Evolutionary conservation across 495 filamentous ascomycete genomes (phyloP).

Genomic region (Penicillium crystallinum): DNA sequence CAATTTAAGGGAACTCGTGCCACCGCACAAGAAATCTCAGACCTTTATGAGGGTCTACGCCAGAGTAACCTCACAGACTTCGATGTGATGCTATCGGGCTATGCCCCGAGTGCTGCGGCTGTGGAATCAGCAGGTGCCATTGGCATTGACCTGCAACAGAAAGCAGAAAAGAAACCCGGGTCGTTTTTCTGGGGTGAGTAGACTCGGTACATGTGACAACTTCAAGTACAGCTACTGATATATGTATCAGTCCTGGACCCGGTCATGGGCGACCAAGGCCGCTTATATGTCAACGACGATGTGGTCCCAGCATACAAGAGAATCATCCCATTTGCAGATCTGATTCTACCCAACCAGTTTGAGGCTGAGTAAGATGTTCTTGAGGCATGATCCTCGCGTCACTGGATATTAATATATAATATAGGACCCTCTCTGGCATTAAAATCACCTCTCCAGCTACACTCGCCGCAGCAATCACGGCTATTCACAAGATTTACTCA

Average conservation of each 20-base stretch:
- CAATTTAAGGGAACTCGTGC: conserved; percentile 79
- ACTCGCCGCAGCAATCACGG: conserved; percentile 66
- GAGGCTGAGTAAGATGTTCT: conserved; percentile 74
- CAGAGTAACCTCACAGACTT: conserved; percentile 79
- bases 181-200: conserved; percentile 82
- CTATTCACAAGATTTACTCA: conserved; percentile 68
- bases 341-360: conserved; percentile 95
- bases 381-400: neutral
- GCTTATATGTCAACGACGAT: conserved; percentile 81
- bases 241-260: conserved; percentile 70
- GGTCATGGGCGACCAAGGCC: conserved; percentile 95
- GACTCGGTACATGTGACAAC: neutral
- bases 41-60: conserved; percentile 78
- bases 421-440: conserved; percentile 71
- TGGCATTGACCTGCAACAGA: conserved; percentile 68
- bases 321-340: conserved; percentile 71
- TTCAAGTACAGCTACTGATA: neutral
- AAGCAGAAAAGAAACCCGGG: conserved; percentile 57
- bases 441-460: conserved; percentile 72
- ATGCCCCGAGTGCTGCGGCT: conserved; percentile 77
- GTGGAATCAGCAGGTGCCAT: conserved; percentile 82
- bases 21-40: conserved; percentile 74
- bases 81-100: conserved; percentile 88
- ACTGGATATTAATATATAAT: neutral
- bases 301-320: conserved; percentile 87